Evolutionary conservation across 306 rosid species (phyloP), one percentile per base, ranked within the genome.

Genomic region (Casuarina equisetifolia): DNA sequence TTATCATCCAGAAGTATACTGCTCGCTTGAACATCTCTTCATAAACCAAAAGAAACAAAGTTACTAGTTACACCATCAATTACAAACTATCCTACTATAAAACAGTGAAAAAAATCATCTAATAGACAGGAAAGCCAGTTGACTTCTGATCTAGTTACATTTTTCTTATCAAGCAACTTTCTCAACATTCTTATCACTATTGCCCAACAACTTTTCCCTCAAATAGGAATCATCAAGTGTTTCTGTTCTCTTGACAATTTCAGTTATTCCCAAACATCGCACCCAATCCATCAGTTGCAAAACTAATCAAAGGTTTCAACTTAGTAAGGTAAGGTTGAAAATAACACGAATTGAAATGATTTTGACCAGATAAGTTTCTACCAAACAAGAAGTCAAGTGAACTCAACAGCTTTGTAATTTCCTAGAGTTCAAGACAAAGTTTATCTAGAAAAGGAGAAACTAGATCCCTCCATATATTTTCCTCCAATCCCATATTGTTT

Each of bases 1-100:
- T 91, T 95, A 80, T 95, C 97, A 74, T 95, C 99, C 52, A 95
- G 97, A 74, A 92, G 96, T 80, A 95, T 85, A 81, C 99, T 95
- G 84, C 92, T 91, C 16, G 99, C 97, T 92, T 91, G 97, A 84
- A 95, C 84, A 79, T 95, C 97, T 84, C 99, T 95, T 49, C 86
- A 86, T 77, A 57, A 40, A 69, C 55, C 64, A 82, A 81, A 79
- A 77, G 44, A 86, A 78, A 77, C 36, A 1, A 44, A 54, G 82
- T 89, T 81, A 88, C 57, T 62, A 82, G 46, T 70, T 64, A 79
- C 40, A 57, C 52, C 16, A 69, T 32, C 38, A 35, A 69, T 55
- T 5, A 61, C 12, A 63, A 32, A 62, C 19, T 69, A 3, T 58
- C 42, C 66, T 38, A 61, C 6, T 20, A 7, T 8, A 74, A 61